Evolutionary conservation across 352 stramenopile genomes (phyloP), one percentile per base, ranked within the genome.

Genomic region (Pythium apleroticum): DNA sequence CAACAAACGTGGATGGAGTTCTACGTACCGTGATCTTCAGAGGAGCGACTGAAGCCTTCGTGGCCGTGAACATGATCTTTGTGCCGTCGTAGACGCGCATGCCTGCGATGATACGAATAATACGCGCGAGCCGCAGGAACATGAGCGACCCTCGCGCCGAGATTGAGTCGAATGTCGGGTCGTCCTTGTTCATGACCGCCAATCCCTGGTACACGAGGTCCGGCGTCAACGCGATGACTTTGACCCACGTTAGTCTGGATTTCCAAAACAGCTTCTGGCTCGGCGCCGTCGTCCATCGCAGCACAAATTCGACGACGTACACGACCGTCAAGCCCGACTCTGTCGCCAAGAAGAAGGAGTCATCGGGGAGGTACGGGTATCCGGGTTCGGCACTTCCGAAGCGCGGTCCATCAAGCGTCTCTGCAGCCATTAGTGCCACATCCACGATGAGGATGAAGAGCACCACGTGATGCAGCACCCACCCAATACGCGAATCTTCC

Each of bases 391-490:
- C 60, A 0, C 76, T 73, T 1, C 53, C 69, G n/a, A 76, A 81
- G 22, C 74, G 77, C 2, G 80, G 81, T 14, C 80, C 81, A 17
- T 91, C 81, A 5, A 86, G 66, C 4, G 80, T 89, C 35, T 84
- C 67, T 0, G 45, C 49, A 7, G 80, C 65, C 66, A 88, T 78
- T 20, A 75, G 43, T 10, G 50, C 60, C 11, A 81, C 63, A 53
- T 88, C 80, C 1, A 80, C 5, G n/a, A 82, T 43, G 2, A 81
- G 33, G 0, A 84, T 22, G 4, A 82, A 1, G 57, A 81, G 69
- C 24, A 81, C 22, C 19, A 69, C 22, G 15, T 77, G 72, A 41
- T 83, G 76, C 1, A 86, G 15, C 9, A 63, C 19, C 75, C 78
- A 81, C 9, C 78, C 76, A 17, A 77, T 4, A 25, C 52, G 58